Evolutionary conservation across 2,329 filamentous ascomycete genomes (phyloP).

Genomic region (Blastomyces parvus): DNA sequence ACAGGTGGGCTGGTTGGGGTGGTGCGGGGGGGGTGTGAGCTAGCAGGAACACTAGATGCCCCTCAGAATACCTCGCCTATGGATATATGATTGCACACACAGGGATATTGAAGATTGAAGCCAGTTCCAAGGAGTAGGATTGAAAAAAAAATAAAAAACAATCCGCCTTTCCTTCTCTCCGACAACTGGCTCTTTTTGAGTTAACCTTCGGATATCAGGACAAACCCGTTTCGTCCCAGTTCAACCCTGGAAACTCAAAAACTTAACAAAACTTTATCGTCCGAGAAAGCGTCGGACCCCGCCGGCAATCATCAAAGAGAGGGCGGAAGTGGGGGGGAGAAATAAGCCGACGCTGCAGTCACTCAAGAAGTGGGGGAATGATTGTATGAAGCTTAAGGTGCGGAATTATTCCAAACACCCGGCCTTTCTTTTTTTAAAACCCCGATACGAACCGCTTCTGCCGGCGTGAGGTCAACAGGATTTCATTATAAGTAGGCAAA

Average conservation of each 20-base stretch:
- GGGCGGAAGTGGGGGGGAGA: neutral
- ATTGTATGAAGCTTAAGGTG: neutral
- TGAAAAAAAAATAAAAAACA: too few relatives aligned
- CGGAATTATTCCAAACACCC: too few relatives aligned
- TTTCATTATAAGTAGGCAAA: too few relatives aligned
- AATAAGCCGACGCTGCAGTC: neutral
- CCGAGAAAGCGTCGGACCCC: neutral
- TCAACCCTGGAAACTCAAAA: neutral
- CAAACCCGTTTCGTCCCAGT: neutral
- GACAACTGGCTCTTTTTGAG: neutral
- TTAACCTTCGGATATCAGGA: neutral
- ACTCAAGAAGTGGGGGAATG: neutral
- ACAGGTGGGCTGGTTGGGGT: constrained; percentile 89
- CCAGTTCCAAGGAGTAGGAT: neutral
- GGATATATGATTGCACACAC: neutral
- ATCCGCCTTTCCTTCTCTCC: neutral
- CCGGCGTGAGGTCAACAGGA: too few relatives aligned
- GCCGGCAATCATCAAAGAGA: neutral
- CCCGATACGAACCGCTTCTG: too few relatives aligned
- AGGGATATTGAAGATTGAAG: neutral
- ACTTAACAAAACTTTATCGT: neutral
- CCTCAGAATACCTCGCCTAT: neutral
- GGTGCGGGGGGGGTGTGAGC: constrained; percentile 73
- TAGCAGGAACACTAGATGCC: constrained; percentile 43
- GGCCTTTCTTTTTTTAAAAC: too few relatives aligned